Conservation (phyloP, 306 rosid species). For the Gastrolobium villosum region DNA sequence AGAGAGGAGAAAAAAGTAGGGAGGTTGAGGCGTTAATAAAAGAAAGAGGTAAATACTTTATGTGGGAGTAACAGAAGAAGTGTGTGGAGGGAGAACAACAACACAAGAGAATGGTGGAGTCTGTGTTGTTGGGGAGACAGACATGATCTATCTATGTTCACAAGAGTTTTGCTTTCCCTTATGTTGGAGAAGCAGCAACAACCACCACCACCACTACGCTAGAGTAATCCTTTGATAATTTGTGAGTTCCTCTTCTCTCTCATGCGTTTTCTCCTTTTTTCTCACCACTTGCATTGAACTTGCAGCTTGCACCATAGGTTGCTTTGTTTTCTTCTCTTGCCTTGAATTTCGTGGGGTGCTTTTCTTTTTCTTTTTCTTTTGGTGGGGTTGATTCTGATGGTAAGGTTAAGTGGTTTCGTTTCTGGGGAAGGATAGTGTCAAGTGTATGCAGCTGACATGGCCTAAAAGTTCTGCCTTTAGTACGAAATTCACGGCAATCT, state of each 20-base stretch:
- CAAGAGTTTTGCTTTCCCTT: constrained; percentile 46
- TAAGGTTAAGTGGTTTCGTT: not conserved
- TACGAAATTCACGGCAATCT: constrained; percentile 9
- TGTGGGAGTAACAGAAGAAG: constrained; percentile 28
- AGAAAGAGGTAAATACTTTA: constrained; percentile 25
- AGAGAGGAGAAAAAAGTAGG: not conserved
- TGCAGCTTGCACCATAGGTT: constrained; percentile 26
- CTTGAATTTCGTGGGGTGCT: constrained; percentile 9
- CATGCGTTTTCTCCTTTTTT: not conserved
- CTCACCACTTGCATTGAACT: constrained; percentile 3
- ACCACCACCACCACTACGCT: constrained; percentile 15
- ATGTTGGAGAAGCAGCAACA: constrained; percentile 43
- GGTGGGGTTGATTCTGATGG: constrained; percentile 30
- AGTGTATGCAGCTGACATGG: constrained; percentile 34
- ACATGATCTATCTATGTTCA: constrained; percentile 43
- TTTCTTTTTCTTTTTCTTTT: not conserved
- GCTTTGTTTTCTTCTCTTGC: constrained; percentile 13
- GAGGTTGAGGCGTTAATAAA: constrained; percentile 18
- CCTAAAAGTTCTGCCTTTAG: constrained; percentile 36
- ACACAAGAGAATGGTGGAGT: constrained; percentile 42
- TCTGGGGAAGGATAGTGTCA: constrained; percentile 28
- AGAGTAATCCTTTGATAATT: constrained; percentile 37
- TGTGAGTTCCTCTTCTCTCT: constrained; percentile 58
- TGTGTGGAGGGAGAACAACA: constrained; percentile 38
- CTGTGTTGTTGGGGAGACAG: constrained; percentile 40